Evolutionary conservation across 352 stramenopile species (phyloP), one percentile per base, ranked within the genome.

Genomic region (Blastocystis sp.): DNA sequence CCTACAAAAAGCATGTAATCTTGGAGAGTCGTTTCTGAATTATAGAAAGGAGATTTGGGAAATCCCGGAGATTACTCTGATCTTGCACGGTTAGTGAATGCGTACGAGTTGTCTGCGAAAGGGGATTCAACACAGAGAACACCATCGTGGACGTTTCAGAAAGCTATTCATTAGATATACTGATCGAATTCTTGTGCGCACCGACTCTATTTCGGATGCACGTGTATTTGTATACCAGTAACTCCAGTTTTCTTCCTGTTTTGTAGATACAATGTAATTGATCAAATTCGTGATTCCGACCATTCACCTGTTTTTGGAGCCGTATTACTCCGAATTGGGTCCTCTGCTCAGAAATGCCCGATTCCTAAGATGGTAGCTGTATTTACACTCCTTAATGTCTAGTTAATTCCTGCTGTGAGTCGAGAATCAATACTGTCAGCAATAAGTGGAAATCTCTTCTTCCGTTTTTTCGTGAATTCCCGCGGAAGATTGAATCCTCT

Each of bases 181-280:
- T 3, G 75, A 87, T 34, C 75, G 75, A 62, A 69, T 87, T 4
- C n/a, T 87, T 11, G 47, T 68, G 23, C 75, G 66, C 11, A 3
- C 18, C 18, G 55, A 39, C 73, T 69, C 37, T 76, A 29, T 69
- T 6, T 34, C 43, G 8, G 0, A 87, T 69, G 56, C 45, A 69
- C 18, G 56, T 69, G 66, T 77, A 23, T 77, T 77, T 55, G 66
- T 77, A 15, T 77, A 54, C 50, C 39, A 53, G 66, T 77, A 77
- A 53, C 5, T 77, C 5, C 7, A 56, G 11, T 55, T 55, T 59
- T 59, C 3, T 59, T 59, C 20, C 20, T 59, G 20, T 59, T 59
- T n/a, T 47, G 34, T 76, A 80, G 75, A 73, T 87, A 87, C 34
- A 15, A 43, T 50, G 26, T 53, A 23, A 37, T 87, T 11, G 39